These are phyloP conservation scores for Eruca vesicaria DNA, from an alignment of 441 rosid species.

Conservation along the genomic window DNA sequence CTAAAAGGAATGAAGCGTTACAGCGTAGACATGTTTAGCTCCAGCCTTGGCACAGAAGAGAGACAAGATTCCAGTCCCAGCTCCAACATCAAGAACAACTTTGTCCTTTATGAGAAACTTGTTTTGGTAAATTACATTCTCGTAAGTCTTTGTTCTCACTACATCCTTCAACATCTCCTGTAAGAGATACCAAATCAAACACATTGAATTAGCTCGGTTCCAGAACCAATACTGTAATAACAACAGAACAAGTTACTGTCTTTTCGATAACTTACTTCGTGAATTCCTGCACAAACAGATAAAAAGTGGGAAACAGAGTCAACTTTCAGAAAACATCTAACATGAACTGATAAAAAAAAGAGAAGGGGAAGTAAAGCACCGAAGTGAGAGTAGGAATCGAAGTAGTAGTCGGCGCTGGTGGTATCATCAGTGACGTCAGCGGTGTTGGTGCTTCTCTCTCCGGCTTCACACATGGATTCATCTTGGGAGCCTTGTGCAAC, in stretches of 20 bases:
- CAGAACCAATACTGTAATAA: neutral
- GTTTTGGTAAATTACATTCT: conserved; percentile 88
- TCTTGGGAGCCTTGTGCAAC: conserved; percentile 52
- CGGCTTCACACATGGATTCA: conserved; percentile 67
- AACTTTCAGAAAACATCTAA: conserved; percentile 1
- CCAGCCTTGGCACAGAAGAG: conserved; percentile 97
- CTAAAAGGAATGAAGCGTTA: conserved; percentile 26
- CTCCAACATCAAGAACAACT: conserved; percentile 95
- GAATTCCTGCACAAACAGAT: conserved; percentile 70
- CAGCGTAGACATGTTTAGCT: conserved; percentile 92
- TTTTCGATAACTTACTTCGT: conserved; percentile 76
- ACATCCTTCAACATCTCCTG: conserved; percentile 98
- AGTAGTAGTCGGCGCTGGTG: conserved; percentile 97
- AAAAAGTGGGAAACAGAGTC: conserved; percentile 1
- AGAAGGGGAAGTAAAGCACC: conserved; percentile 50
- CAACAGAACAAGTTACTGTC: neutral
- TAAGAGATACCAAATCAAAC: conserved; percentile 12
- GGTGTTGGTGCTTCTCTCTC: conserved; percentile 32
- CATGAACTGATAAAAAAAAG: conserved; percentile 60
- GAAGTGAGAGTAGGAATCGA: conserved; percentile 94
- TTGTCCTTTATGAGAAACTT: conserved; percentile 87
- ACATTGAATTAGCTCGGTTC: neutral
- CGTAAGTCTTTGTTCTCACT: conserved; percentile 94
- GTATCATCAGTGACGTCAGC: conserved; percentile 52
- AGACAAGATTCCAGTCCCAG: conserved; percentile 96